phyloP scores from a whole-genome alignment of 345 rosid species.

The Murraya paniculata region DNA sequence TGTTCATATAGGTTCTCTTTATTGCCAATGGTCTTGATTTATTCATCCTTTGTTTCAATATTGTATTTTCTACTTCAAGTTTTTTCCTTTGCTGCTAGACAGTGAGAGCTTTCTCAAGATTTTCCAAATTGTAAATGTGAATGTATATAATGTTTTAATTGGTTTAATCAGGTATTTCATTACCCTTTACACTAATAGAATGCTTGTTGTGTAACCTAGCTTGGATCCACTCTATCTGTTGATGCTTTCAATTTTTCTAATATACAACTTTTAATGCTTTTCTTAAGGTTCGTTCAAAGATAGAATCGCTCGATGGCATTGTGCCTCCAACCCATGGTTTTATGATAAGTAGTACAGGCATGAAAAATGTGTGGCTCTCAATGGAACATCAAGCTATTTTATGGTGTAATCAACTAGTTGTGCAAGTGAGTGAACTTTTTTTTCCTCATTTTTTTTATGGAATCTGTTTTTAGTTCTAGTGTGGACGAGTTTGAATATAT shows the following conservation, averaged over 20 bases:
- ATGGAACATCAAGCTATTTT: constrained; percentile 99
- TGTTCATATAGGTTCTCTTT: not conserved
- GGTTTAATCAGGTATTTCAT: not conserved
- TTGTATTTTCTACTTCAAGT: not conserved
- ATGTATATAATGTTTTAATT: not conserved
- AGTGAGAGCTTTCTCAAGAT: not conserved
- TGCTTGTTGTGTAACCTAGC: not conserved
- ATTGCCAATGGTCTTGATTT: not conserved
- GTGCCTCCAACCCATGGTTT: constrained; percentile 93
- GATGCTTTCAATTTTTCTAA: not conserved
- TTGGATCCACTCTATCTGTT: not conserved
- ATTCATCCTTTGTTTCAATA: not conserved
- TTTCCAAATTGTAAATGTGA: not conserved
- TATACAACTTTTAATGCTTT: constrained; percentile 5
- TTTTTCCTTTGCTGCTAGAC: not conserved
- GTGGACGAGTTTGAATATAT: constrained; percentile 26
- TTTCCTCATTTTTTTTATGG: not conserved
- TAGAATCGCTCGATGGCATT: constrained; percentile 87
- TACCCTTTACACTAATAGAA: not conserved
- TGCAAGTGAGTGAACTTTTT: constrained; percentile 65
- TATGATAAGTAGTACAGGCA: constrained; percentile 81
- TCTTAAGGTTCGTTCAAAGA: constrained; percentile 73
- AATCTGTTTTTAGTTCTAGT: constrained; percentile 6
- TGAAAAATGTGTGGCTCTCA: constrained; percentile 95
- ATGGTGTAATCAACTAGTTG: constrained; percentile 98